Base-by-base conservation (phyloP, 2,329 filamentous ascomycete species). In the Pseudocercospora fuligena region DNA sequence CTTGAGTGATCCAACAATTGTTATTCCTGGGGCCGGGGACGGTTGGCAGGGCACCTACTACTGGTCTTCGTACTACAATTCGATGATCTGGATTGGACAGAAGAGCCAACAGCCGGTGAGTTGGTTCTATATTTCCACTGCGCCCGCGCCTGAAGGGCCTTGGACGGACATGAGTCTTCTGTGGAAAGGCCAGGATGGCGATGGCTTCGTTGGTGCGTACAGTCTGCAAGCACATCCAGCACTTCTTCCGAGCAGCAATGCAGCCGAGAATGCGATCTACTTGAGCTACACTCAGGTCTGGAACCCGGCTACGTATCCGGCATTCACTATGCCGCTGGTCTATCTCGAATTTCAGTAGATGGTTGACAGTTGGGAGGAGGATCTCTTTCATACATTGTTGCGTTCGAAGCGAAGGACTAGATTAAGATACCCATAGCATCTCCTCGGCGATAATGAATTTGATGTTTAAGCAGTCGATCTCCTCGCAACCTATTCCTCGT, bases 21-120 rank as follows among this genome's bases (percentile, higher is more conserved):
- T 58, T 5, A 69, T 77, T 19, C 60, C 71, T 40, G 77, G 77
- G 63, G 74, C 69, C 12, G 71, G 73, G 21, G 73, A 74, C 12
- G 74, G 73, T 14, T 73, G 73, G 19, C 75, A 77, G 56, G 74
- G 74, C 12, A 77, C 73, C 1, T 77, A 72, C 64, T 78, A 77
- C 66, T 76, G 73, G 66, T 75, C 71, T 31, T 60, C 67, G 11
- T 65, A 69, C 46, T 76, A 72, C 69, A n/a, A 70, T 4, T 70
- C 73, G 0, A 77, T 72, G 68, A 69, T 78, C 43, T 78, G 74
- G 75, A 62, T 60, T 8, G 57, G 67, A 29, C 33, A 59, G 27
- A 43, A 47, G 29, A 31, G 69, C 68, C 5, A 31, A 12, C 21
- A 46, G 21, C 60, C 65, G 23, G 66, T 66, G 8, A 68, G 73